These are phyloP conservation scores for Colletotrichum sp. DNA, from an alignment of 2,329 filamentous ascomycete genomes.

Conservation along the genomic window DNA sequence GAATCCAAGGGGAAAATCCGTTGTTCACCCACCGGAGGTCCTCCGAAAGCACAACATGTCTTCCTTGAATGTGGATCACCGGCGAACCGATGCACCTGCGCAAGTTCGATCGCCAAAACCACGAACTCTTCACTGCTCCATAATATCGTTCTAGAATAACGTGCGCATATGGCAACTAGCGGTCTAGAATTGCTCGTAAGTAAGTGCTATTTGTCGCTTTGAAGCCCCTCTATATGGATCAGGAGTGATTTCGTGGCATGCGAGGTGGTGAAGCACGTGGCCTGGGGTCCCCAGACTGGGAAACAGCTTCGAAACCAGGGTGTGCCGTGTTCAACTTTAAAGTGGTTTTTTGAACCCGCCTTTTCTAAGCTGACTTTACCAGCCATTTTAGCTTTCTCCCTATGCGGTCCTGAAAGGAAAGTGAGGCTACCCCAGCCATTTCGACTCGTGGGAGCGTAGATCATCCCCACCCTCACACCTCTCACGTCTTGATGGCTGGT, in stretches of 20 bases:
- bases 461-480: not conserved
- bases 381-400: not conserved
- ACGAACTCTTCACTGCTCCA: not conserved
- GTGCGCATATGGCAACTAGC: not conserved
- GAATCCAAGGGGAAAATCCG: not conserved
- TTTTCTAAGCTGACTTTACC: not conserved
- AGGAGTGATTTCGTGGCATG: not conserved
- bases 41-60: not conserved
- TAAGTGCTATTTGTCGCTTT: not conserved
- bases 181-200: not conserved
- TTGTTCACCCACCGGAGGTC: not conserved
- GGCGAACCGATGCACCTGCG: not conserved
- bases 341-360: not conserved
- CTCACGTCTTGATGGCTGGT: not conserved
- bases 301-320: not conserved
- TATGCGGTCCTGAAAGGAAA: not conserved
- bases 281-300: not conserved
- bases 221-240: not conserved
- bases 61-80: not conserved
- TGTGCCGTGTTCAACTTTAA: not conserved
- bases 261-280: not conserved
- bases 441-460: not conserved
- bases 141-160: not conserved
- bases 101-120: not conserved
- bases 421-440: not conserved